These are phyloP conservation scores for Ophiostoma populinum DNA, from an alignment of 2,329 filamentous ascomycete species.

Conservation along the genomic window DNA sequence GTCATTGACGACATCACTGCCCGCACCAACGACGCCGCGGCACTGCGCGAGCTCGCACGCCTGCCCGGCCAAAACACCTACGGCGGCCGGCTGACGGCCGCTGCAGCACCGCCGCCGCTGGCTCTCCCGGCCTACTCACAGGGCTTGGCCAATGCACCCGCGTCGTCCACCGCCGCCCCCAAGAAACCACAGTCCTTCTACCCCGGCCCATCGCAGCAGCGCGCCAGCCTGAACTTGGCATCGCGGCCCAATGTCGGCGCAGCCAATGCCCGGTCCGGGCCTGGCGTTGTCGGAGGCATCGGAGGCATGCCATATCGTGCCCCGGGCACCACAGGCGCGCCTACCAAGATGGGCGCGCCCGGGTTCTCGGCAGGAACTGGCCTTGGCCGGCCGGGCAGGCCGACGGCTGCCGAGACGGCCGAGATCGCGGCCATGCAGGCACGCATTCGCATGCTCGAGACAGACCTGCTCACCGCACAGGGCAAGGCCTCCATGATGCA, in stretches of 20 bases:
- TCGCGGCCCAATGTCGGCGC: no score
- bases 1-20: constrained; percentile 3
- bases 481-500: constrained; percentile 65
- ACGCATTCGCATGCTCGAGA: constrained; percentile 33
- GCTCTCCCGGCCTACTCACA: constrained; percentile 10
- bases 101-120: constrained; percentile 9
- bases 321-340: no score
- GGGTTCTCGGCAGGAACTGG: not conserved
- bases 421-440: constrained; percentile 29
- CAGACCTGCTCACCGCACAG: constrained; percentile 42
- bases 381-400: not conserved
- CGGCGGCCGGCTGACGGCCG: constrained; percentile 6
- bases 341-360: not conserved
- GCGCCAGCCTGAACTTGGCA: no score
- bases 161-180: constrained; percentile 2
- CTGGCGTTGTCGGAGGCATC: no score
- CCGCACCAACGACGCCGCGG: constrained; percentile 8
- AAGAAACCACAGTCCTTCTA: not conserved
- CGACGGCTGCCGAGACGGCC: not conserved
- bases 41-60: constrained; percentile 10
- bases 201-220: constrained; percentile 1
- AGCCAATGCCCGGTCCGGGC: no score
- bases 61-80: constrained; percentile 9
- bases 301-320: no score
- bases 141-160: constrained; percentile 7